phyloP scores from a whole-genome alignment of 2,329 filamentous ascomycete species.

The Atkinsonella hypoxylon region DNA sequence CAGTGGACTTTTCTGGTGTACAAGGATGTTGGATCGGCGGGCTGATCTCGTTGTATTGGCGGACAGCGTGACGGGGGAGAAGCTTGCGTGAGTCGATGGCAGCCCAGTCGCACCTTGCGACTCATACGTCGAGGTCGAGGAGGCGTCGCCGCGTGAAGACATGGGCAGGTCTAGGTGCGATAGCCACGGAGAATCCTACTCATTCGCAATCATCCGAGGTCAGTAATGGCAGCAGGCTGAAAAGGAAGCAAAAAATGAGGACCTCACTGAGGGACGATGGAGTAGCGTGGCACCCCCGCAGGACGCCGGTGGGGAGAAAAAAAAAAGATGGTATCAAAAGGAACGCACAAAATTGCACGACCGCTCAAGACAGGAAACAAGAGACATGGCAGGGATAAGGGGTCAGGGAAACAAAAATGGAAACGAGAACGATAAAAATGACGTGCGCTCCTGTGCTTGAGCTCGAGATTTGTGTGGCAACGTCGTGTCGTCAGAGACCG shows the following conservation, averaged over 20 bases:
- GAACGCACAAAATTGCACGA: too few species aligned
- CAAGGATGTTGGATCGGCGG: constrained; percentile 80
- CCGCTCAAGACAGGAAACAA: too few species aligned
- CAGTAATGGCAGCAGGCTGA: constrained; percentile 9
- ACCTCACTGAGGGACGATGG: background rate
- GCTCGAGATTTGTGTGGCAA: background rate
- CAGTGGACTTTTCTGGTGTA: constrained; percentile 92
- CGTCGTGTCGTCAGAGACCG: background rate
- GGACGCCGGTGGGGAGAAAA: background rate
- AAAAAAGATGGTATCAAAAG: background rate
- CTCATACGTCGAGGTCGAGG: constrained; percentile 21
- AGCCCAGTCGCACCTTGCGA: constrained; percentile 24
- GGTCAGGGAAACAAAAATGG: background rate
- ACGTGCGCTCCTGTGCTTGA: background rate
- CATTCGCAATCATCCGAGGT: background rate
- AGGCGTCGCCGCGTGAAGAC: constrained; percentile 27
- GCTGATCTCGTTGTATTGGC: constrained; percentile 47
- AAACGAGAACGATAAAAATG: background rate
- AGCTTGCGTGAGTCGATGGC: constrained; percentile 72
- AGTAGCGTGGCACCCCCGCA: background rate
- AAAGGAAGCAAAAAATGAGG: background rate
- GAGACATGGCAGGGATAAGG: too few species aligned
- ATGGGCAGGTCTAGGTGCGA: constrained; percentile 29
- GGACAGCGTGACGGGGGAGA: constrained; percentile 72
- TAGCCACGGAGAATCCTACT: constrained; percentile 37